phyloP scores from a whole-genome alignment of 2,329 filamentous ascomycete genomes.

The Davidsoniella australis region DNA sequence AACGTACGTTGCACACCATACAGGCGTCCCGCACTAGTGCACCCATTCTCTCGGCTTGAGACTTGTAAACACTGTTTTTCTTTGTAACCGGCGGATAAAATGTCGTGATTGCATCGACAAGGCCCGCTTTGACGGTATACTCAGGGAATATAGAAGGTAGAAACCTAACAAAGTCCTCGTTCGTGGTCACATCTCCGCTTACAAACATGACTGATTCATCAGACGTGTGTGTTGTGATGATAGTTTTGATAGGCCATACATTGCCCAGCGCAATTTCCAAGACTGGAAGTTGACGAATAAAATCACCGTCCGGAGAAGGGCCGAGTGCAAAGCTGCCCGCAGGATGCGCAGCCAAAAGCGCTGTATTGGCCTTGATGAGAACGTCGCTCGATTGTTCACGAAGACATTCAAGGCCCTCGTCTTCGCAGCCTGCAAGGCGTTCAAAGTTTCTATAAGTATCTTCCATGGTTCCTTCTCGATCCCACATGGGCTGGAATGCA shows the following conservation, averaged over 20 bases:
- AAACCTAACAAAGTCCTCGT: constrained; percentile 20
- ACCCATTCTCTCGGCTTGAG: constrained; percentile 18
- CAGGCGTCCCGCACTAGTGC: constrained; percentile 20
- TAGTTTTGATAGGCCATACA: constrained; percentile 17
- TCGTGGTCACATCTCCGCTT: constrained; percentile 17
- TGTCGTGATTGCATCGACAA: constrained; percentile 17
- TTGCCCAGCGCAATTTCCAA: constrained; percentile 18
- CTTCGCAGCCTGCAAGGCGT: constrained; percentile 18
- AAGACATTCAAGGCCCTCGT: constrained; percentile 18
- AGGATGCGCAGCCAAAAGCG: constrained; percentile 16
- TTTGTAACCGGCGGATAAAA: constrained; percentile 17
- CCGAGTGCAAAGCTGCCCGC: constrained; percentile 20
- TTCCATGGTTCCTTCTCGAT: constrained; percentile 18
- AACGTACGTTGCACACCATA: constrained; percentile 23
- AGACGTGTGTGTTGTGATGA: constrained; percentile 19
- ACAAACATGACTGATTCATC: constrained; percentile 19
- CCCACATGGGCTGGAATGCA: constrained; percentile 21
- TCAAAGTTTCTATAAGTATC: constrained; percentile 20
- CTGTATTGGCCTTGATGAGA: constrained; percentile 18
- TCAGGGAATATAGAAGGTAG: constrained; percentile 19
- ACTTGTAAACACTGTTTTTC: constrained; percentile 15
- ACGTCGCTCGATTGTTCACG: constrained; percentile 15
- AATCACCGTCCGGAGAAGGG: constrained; percentile 19
- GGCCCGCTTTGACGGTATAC: constrained; percentile 17
- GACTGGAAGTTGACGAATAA: constrained; percentile 19